phyloP scores from a whole-genome alignment of 2,329 filamentous ascomycete species.

The Penicillium sp. region DNA sequence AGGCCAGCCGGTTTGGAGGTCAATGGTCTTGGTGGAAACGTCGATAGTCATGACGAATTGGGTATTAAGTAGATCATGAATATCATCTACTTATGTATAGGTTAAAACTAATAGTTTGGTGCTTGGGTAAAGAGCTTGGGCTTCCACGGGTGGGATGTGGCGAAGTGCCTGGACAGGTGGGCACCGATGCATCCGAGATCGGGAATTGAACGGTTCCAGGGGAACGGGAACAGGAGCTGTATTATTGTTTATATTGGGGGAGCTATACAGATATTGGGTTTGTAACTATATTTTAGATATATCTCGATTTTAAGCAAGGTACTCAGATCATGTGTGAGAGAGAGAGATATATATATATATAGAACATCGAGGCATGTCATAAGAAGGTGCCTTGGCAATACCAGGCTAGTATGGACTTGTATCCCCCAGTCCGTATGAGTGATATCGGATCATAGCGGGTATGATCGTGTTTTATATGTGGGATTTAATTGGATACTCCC shows the following conservation, averaged over 20 bases:
- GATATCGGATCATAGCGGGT: not conserved
- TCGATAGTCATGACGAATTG: constrained; percentile 6
- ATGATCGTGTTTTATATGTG: not conserved
- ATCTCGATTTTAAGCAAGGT: not conserved
- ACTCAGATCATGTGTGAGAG: not conserved
- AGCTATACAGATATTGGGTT: not conserved
- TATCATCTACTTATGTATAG: not conserved
- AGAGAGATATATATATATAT: no score
- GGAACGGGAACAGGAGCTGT: not conserved
- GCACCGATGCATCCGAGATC: constrained; percentile 10
- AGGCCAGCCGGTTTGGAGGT: constrained; percentile 48
- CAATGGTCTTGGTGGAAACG: constrained; percentile 27
- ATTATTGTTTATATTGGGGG: not conserved
- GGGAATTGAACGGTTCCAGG: not conserved
- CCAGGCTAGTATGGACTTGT: constrained; percentile 1
- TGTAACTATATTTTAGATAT: not conserved
- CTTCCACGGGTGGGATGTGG: not conserved
- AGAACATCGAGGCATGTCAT: not conserved
- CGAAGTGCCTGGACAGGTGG: not conserved
- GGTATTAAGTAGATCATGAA: not conserved
- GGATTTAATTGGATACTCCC: not conserved
- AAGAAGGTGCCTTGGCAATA: not conserved
- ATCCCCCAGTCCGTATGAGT: not conserved
- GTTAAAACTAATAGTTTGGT: not conserved
- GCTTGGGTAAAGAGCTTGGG: not conserved